phyloP scores from a whole-genome alignment of 805 yeast species.

The Maudiozyma bulderi region DNA sequence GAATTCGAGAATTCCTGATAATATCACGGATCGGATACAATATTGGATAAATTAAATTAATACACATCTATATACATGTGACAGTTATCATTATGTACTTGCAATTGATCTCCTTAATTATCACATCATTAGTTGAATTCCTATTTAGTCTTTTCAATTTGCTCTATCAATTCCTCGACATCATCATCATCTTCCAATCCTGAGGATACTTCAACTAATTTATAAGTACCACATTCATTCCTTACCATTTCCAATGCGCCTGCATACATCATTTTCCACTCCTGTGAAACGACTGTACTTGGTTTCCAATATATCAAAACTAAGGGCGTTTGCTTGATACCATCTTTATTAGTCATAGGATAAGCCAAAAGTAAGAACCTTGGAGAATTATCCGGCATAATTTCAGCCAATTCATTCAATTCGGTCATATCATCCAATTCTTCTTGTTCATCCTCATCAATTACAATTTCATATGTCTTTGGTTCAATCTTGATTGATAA shows the following conservation, averaged over 20 bases:
- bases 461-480: slow-evolving; percentile 24
- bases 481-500: slow-evolving; percentile 33
- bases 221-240: slow-evolving; percentile 66
- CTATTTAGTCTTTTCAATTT: slow-evolving; percentile 31
- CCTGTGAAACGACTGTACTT: slow-evolving; percentile 66
- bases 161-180: slow-evolving; percentile 23
- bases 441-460: slow-evolving; percentile 38
- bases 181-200: slow-evolving; percentile 28
- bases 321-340: slow-evolving; percentile 62
- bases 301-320: slow-evolving; percentile 85
- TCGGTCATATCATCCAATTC: slow-evolving; percentile 38
- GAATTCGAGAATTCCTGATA: no score
- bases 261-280: slow-evolving; percentile 79
- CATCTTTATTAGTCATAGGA: slow-evolving; percentile 62
- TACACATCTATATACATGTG: no score
- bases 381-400: slow-evolving; percentile 74
- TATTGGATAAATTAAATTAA: no score
- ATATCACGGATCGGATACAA: no score
- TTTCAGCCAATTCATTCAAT: slow-evolving; percentile 59
- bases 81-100: no score
- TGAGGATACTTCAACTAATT: slow-evolving; percentile 27
- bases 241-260: slow-evolving; percentile 78
- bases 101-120: no score
- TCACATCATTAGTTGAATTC: neutral
- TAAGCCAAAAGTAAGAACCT: slow-evolving; percentile 67